phyloP scores from a whole-genome alignment of 305 asterid genomes.

The Solanum hybrid region DNA sequence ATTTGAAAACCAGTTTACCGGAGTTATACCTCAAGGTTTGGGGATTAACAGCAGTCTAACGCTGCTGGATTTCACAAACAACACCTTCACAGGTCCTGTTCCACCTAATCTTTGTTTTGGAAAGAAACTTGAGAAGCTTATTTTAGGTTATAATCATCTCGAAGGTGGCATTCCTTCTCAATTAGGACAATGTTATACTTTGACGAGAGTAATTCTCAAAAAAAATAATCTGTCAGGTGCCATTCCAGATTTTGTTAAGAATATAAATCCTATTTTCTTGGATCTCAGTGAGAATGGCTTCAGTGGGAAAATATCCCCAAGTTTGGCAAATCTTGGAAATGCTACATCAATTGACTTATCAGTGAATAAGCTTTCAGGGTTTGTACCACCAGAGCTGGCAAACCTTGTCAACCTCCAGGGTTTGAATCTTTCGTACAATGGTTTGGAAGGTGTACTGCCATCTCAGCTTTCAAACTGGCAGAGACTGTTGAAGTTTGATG shows the following conservation, averaged over 20 bases:
- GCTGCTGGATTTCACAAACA: slow-evolving; percentile 45
- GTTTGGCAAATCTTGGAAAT: slow-evolving; percentile 38
- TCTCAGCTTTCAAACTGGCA: slow-evolving; percentile 40
- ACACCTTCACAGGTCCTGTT: slow-evolving; percentile 62
- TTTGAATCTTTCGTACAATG: slow-evolving; percentile 54
- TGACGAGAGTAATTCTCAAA: slow-evolving; percentile 55
- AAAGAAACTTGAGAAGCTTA: slow-evolving; percentile 46
- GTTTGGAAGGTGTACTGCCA: slow-evolving; percentile 44
- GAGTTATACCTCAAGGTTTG: slow-evolving; percentile 66
- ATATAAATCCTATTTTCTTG: slow-evolving; percentile 36
- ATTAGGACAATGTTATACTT: slow-evolving; percentile 50
- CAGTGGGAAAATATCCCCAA: slow-evolving; percentile 49
- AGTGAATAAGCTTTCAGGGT: slow-evolving; percentile 44
- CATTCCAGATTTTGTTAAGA: slow-evolving; percentile 50
- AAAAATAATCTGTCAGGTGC: slow-evolving; percentile 54
- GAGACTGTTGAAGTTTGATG: slow-evolving; percentile 42
- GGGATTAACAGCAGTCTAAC: slow-evolving; percentile 60
- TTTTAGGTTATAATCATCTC: slow-evolving; percentile 51
- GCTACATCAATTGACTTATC: slow-evolving; percentile 48
- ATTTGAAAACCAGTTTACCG: slow-evolving; percentile 52
- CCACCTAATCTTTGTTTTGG: slow-evolving; percentile 63
- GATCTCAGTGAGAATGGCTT: slow-evolving; percentile 52
- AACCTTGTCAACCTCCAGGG: slow-evolving; percentile 38
- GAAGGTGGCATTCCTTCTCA: slow-evolving; percentile 53
- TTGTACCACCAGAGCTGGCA: slow-evolving; percentile 52